These are phyloP conservation scores for Emericellopsis cladophorae DNA, from an alignment of 2,329 filamentous ascomycete genomes.

Conservation along the genomic window DNA sequence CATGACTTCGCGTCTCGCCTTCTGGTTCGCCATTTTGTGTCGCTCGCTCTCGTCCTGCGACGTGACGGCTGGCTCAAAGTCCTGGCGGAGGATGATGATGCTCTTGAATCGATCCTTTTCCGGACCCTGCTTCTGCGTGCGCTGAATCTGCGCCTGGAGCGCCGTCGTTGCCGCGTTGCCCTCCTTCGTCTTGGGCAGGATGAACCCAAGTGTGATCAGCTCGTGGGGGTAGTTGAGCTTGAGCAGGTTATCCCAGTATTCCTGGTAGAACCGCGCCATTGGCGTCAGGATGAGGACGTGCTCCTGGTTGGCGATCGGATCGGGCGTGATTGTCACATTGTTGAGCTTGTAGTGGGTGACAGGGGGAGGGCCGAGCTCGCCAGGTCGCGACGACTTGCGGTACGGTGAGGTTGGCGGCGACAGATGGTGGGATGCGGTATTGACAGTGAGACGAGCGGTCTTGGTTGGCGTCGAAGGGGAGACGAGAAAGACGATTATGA, in stretches of 20 bases:
- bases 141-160: conserved; percentile 72
- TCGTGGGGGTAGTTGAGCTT: conserved; percentile 82
- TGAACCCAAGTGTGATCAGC: conserved; percentile 89
- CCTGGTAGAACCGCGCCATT: conserved; percentile 83
- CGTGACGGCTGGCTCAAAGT: conserved; percentile 70
- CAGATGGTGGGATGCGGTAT: conserved; percentile 27
- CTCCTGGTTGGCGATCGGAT: conserved; percentile 69
- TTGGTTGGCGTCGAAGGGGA: conserved; percentile 32
- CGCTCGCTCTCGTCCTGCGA: conserved; percentile 81
- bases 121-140: conserved; percentile 66
- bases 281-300: conserved; percentile 85
- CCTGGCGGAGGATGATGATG: conserved; percentile 88
- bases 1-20: conserved; percentile 77
- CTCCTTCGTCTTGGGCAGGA: conserved; percentile 85
- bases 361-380: conserved; percentile 49
- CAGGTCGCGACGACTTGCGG: conserved; percentile 22
- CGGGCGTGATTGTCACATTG: conserved; percentile 71
- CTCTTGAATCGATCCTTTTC: conserved; percentile 78
- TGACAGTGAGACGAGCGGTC: conserved; percentile 31
- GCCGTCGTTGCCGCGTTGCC: conserved; percentile 76
- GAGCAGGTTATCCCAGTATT: conserved; percentile 90
- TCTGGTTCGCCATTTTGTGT: conserved; percentile 87
- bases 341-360: conserved; percentile 93
- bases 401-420: conserved; percentile 30
- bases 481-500: conserved; percentile 54